A percentile compares a stretch with the other conserved stretches of the same genome.
phyloP scores from a whole-genome alignment of 495 filamentous ascomycete species.

The Emericellopsis terricola region DNA sequence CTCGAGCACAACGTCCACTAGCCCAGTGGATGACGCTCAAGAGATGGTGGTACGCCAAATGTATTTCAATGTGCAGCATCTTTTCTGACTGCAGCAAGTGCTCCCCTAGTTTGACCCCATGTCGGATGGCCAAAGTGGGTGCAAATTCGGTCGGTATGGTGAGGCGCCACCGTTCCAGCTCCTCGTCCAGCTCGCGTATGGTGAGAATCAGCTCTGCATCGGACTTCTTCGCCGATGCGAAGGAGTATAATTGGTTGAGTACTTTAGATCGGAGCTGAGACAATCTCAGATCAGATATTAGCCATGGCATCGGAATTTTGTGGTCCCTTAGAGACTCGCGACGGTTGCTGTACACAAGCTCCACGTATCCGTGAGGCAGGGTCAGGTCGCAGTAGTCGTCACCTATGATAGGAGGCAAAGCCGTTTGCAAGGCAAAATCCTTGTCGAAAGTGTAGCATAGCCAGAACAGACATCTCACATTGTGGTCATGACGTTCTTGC shows the following conservation, averaged over 20 bases:
- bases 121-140: constrained; percentile 23
- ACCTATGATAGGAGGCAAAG: constrained; percentile 29
- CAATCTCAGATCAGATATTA: constrained; percentile 29
- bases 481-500: constrained; percentile 3
- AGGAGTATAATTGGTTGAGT: constrained; percentile 28
- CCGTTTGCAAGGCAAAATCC: constrained; percentile 29
- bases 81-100: constrained; percentile 3
- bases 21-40: constrained; percentile 33
- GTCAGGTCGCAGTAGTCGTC: constrained; percentile 37
- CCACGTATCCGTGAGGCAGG: constrained; percentile 24
- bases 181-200: constrained; percentile 33
- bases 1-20: constrained; percentile 8
- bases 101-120: constrained; percentile 5
- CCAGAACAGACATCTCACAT: constrained; percentile 34
- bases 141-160: constrained; percentile 24
- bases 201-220: constrained; percentile 33
- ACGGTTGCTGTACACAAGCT: constrained; percentile 13
- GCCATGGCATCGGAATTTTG: constrained; percentile 17
- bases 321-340: constrained; percentile 4
- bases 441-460: constrained; percentile 33
- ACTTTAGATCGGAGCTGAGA: constrained; percentile 32
- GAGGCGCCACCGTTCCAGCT: constrained; percentile 30
- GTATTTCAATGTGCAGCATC: constrained; percentile 26
- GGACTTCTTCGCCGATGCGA: constrained; percentile 25
- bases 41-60: constrained; percentile 32